Conservation (phyloP, 2,329 filamentous ascomycete genomes). For the Chaetothyriales sp. region DNA sequence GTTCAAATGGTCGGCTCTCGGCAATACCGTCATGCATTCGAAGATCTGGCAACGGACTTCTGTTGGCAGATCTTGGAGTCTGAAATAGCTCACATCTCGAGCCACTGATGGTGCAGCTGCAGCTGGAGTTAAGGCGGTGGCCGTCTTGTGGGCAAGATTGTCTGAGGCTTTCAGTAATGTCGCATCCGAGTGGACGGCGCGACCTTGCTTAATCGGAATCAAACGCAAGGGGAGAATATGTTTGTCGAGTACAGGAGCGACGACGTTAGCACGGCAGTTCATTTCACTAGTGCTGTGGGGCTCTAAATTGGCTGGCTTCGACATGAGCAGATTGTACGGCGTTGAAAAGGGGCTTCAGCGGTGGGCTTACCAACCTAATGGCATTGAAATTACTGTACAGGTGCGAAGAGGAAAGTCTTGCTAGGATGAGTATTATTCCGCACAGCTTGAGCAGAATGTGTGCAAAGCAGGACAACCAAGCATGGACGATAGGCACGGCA, state of each 20-base stretch:
- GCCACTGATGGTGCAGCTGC: not conserved
- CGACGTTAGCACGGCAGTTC: too few relatives aligned
- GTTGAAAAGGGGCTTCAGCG: not conserved
- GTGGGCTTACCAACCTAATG: not conserved
- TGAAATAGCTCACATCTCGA: not conserved
- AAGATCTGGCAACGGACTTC: slow-evolving; percentile 10
- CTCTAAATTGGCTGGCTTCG: not conserved
- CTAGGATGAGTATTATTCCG: not conserved
- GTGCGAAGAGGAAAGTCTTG: not conserved
- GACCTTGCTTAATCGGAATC: too few relatives aligned
- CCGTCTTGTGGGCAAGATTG: too few relatives aligned
- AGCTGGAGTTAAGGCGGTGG: not conserved
- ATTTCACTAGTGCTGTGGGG: too few relatives aligned
- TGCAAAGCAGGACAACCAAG: not conserved
- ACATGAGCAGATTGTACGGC: not conserved
- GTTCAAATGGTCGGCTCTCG: slow-evolving; percentile 4
- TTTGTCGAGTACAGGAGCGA: not conserved
- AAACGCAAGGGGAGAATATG: not conserved
- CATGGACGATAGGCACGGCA: not conserved
- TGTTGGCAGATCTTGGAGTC: slow-evolving; percentile 6
- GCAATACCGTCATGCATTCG: slow-evolving; percentile 4
- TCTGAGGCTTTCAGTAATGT: too few relatives aligned
- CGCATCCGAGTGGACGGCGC: too few relatives aligned
- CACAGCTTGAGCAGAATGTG: not conserved
- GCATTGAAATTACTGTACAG: not conserved